Base-by-base conservation (phyloP, 768 basidiomycete genomes). In the Macrolepiota albuminosa region DNA sequence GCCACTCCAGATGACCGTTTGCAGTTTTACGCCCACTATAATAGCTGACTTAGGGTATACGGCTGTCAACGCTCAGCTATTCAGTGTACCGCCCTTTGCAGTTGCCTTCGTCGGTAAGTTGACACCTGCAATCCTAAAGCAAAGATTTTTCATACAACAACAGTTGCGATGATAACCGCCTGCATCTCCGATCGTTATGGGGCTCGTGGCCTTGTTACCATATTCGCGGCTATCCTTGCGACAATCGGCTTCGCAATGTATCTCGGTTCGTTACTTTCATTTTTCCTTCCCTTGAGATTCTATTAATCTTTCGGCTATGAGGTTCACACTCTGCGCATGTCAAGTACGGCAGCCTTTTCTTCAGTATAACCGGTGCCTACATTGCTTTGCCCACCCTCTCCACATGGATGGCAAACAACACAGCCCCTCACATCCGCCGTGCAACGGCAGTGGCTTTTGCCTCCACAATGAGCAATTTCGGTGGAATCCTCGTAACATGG, bases 351-450 rank as follows among this genome's bases (percentile, higher is more conserved):
- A 80, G 80, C 13, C 73, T 87, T 3, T 87, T 85, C 74, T 73
- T 86, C 53, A 77, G 77, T 5, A 73, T 85, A 24, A 66, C 80
- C 0, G 84, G 85, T n/a, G 72, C 78, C 1, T 86, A 86, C 68
- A 70, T 76, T 16, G 67, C 74, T 2, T 82, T 80, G 4, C 83
- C 85, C 4, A 73, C 84, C 0, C 67, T 84, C 34, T 75, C 76
- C 4, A 81, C 84, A 0, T 88, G 86, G 86, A 72, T 75, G 56
- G 79, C 84, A 11, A 87, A 87, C 70, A 87, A 87, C 72, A 75
- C 81, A 8, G 73, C 80, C 5, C 85, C 85, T 0, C 76, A 84
- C 62, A 70, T 76, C 52, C 75, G 83, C 31, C 79, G 86, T 14
- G 86, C 84, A 0, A 85, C 85, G 0, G 74, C 80, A 39, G 75